Conservation (phyloP, 768 basidiomycete genomes). For the Botryobasidium botryosum region DNA sequence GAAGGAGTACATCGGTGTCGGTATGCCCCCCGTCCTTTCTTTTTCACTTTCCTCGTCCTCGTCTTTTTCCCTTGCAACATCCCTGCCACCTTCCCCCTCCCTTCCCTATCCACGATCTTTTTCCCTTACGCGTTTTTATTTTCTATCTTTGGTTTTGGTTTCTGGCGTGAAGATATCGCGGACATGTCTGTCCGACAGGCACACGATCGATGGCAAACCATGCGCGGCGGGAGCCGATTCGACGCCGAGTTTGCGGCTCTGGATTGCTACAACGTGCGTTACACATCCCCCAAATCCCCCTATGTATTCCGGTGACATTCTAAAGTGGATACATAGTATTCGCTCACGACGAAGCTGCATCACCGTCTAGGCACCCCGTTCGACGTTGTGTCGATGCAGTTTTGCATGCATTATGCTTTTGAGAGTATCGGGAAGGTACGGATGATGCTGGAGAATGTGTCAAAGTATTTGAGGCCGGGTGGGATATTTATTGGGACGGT, state of each 20-base stretch:
- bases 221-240: slow-evolving; percentile 32
- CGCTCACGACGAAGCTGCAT: slow-evolving; percentile 52
- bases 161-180: slow-evolving; percentile 56
- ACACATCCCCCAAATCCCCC: background rate
- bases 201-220: slow-evolving; percentile 41
- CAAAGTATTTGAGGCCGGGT: slow-evolving; percentile 57
- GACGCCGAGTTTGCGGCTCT: slow-evolving; percentile 67
- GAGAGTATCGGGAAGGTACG: slow-evolving; percentile 75
- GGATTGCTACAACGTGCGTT: slow-evolving; percentile 64
- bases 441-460: slow-evolving; percentile 86
- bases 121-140: slow-evolving; percentile 1
- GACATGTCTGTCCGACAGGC: slow-evolving; percentile 80
- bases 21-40: slow-evolving; percentile 27
- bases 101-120: background rate
- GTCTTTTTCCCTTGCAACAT: too few species aligned
- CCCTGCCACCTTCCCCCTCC: slow-evolving; percentile 1
- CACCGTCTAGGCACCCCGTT: slow-evolving; percentile 51
- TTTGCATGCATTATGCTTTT: slow-evolving; percentile 99
- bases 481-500: slow-evolving; percentile 97
- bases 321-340: slow-evolving; percentile 22
- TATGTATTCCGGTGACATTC: background rate
- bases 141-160: slow-evolving; percentile 1
- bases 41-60: background rate
- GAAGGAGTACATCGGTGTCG: slow-evolving; percentile 62
- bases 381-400: slow-evolving; percentile 96